phyloP scores from a whole-genome alignment of 129 eudicot genomes.

The Chrysanthemum lavandulifolium region DNA sequence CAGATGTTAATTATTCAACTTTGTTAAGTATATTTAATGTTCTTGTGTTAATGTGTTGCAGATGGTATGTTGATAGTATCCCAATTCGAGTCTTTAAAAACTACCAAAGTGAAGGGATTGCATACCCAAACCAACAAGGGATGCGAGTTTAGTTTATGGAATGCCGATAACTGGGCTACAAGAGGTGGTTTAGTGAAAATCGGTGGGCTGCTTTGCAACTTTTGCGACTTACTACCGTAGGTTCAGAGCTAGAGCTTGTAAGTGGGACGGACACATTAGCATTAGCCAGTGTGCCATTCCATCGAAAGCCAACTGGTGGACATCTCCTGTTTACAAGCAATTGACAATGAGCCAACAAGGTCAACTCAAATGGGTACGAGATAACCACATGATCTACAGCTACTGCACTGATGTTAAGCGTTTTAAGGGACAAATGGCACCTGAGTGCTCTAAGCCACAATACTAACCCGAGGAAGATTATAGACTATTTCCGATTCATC shows the following conservation, averaged over 20 bases:
- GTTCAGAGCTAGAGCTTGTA: slow-evolving; percentile 57
- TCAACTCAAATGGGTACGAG: slow-evolving; percentile 50
- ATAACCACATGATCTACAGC: slow-evolving; percentile 56
- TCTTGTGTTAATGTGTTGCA: slow-evolving; percentile 11
- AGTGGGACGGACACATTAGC: slow-evolving; percentile 44
- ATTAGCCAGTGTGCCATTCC: slow-evolving; percentile 36
- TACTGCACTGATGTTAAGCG: slow-evolving; percentile 53
- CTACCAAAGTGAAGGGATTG: slow-evolving; percentile 48
- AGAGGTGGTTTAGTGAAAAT: slow-evolving; percentile 62
- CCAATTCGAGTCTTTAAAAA: slow-evolving; percentile 67
- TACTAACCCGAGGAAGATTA: slow-evolving; percentile 22
- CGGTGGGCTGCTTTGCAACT: slow-evolving; percentile 62
- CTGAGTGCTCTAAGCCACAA: slow-evolving; percentile 57
- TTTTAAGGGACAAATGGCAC: slow-evolving; percentile 51
- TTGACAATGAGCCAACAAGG: slow-evolving; percentile 33
- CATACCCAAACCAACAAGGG: slow-evolving; percentile 65
- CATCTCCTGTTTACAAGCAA: slow-evolving; percentile 26
- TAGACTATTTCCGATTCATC: background rate
- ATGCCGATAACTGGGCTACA: slow-evolving; percentile 79
- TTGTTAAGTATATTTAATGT: no score
- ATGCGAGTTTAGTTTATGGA: slow-evolving; percentile 74
- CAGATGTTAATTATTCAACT: no score
- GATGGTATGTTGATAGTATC: slow-evolving; percentile 64
- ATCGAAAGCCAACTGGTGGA: slow-evolving; percentile 55
- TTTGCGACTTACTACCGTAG: slow-evolving; percentile 44